phyloP scores from a whole-genome alignment of 805 yeast species.

The Wickerhamomyces bisporus region DNA sequence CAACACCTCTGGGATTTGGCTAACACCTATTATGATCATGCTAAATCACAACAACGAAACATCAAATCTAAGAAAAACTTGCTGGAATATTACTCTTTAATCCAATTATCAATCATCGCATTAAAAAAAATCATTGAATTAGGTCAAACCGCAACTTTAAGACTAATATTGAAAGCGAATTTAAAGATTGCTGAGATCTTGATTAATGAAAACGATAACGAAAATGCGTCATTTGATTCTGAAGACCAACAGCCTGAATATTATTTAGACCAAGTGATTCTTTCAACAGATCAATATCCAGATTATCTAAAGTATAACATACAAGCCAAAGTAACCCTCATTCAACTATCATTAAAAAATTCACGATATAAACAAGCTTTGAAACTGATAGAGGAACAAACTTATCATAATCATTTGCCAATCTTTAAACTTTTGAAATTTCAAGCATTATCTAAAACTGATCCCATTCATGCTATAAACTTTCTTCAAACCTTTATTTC shows the following conservation, averaged over 20 bases:
- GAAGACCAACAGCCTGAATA: constrained; percentile 8
- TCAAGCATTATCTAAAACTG: constrained; percentile 3
- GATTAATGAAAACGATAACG: constrained; percentile 2
- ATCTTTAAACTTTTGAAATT: constrained; percentile 9
- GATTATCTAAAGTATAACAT: neutral
- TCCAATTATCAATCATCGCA: constrained; percentile 23
- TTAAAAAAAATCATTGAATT: constrained; percentile 18
- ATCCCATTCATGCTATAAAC: constrained; percentile 11
- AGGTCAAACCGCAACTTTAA: constrained; percentile 23
- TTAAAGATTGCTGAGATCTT: constrained; percentile 26
- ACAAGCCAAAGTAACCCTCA: constrained; percentile 6
- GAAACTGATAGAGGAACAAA: constrained; percentile 1
- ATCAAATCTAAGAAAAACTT: constrained; percentile 20
- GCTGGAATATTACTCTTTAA: constrained; percentile 28
- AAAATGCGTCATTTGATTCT: neutral
- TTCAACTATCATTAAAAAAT: constrained; percentile 4
- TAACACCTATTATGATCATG: constrained; percentile 8
- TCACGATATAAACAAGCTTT: constrained; percentile 10
- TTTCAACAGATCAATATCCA: constrained; percentile 7
- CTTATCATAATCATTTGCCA: neutral
- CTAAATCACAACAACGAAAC: constrained; percentile 2
- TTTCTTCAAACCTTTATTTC: constrained; percentile 3
- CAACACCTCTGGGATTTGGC: constrained; percentile 11
- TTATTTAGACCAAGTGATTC: constrained; percentile 11
- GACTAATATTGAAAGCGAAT: constrained; percentile 22